These are phyloP conservation scores for Fusarium miscanthi DNA, from an alignment of 2,329 filamentous ascomycete species.

Conservation along the genomic window DNA sequence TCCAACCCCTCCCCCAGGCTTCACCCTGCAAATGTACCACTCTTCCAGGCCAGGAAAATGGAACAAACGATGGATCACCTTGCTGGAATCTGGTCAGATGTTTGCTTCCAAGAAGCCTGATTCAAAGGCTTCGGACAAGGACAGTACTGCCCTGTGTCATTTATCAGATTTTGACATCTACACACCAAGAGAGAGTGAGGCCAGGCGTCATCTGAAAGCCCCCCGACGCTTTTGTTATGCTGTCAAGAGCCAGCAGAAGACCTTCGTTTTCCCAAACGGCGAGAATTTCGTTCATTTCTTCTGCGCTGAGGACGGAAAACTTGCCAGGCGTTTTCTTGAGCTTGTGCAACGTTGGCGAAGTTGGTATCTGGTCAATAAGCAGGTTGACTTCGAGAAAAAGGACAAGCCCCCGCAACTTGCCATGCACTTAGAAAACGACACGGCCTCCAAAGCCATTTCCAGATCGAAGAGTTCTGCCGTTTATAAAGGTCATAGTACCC, in stretches of 20 bases:
- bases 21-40: conserved; percentile 79
- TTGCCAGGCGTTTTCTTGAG: conserved; percentile 76
- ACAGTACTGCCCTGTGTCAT: conserved; percentile 79
- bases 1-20: conserved; percentile 70
- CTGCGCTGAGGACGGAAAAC: conserved; percentile 76
- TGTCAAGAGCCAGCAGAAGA: conserved; percentile 92
- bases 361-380: conserved; percentile 86
- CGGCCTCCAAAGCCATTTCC: conserved; percentile 44
- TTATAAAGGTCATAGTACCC: conserved; percentile 48
- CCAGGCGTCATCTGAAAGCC: conserved; percentile 78
- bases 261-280: conserved; percentile 81
- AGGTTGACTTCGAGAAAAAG: conserved; percentile 61
- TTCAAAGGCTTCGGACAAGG: conserved; percentile 71
- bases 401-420: conserved; percentile 20
- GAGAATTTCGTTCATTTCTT: conserved; percentile 95
- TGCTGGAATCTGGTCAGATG: conserved; percentile 79
- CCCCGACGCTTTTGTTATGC: conserved; percentile 89
- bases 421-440: conserved; percentile 6
- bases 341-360: conserved; percentile 85
- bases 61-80: conserved; percentile 84
- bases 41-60: conserved; percentile 86
- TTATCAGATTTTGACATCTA: conserved; percentile 95
- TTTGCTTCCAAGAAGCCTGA: conserved; percentile 75
- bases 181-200: conserved; percentile 74
- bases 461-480: conserved; percentile 51